Evolutionary conservation across 495 filamentous ascomycete genomes (phyloP).

Genomic region (Penicillium waksmanii): DNA sequence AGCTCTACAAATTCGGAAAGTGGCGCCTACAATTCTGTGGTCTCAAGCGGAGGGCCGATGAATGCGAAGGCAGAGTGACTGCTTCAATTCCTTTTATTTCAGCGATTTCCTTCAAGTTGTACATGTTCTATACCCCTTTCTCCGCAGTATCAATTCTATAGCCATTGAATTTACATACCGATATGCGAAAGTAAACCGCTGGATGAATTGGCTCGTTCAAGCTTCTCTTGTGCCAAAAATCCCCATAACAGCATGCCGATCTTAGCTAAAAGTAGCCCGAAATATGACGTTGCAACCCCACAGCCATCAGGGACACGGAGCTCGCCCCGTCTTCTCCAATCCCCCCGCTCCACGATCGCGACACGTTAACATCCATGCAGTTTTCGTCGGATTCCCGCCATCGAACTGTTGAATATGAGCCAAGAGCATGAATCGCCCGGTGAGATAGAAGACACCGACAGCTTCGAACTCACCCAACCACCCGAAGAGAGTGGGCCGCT

Average conservation of each 20-base stretch:
- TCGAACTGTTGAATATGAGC: conserved; percentile 23
- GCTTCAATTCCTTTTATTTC: background rate
- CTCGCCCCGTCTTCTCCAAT: background rate
- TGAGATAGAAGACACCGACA: conserved; percentile 25
- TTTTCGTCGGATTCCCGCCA: background rate
- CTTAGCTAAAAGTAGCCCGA: conserved; percentile 6
- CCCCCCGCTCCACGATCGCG: background rate
- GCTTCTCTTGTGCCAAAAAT: background rate
- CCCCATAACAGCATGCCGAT: background rate
- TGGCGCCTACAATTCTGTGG: background rate
- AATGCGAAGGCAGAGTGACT: background rate
- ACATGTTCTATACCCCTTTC: background rate
- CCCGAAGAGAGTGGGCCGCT: conserved; percentile 15
- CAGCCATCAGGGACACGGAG: conserved; percentile 2
- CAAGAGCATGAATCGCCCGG: conserved; percentile 20
- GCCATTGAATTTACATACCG: background rate
- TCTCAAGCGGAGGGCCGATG: background rate
- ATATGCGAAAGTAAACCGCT: background rate
- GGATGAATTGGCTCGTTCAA: background rate
- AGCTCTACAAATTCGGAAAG: conserved; percentile 8
- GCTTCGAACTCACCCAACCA: conserved; percentile 12
- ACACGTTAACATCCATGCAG: background rate
- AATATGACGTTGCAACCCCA: conserved; percentile 9
- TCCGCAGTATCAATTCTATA: background rate
- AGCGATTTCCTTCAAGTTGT: background rate